Base-by-base conservation (phyloP, 2,329 filamentous ascomycete species). In the Neofusicoccum umdonicola region DNA sequence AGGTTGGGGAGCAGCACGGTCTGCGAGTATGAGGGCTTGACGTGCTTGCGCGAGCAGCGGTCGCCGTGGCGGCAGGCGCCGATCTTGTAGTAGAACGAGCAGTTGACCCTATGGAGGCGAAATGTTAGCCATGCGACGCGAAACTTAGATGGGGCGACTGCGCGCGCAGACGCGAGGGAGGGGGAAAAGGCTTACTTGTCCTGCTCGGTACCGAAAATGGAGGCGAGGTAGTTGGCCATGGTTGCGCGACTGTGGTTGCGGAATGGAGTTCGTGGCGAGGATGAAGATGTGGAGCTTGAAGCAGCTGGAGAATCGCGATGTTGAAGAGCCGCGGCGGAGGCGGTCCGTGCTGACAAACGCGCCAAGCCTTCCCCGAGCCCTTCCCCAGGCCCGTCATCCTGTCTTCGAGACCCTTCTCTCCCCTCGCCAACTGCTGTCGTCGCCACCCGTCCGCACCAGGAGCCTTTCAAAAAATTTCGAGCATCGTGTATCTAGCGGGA, bases 31-130 rank as follows among this genome's bases (percentile, higher is more conserved):
- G 93, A 97, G 0, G 95, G 95, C 83, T 99, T 99, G 84, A 99
- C 95, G 81, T 99, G 95, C 81, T 99, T 99, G 73, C 95, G 90
- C 67, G 91, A 96, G 86, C 95, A 99, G 75, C 95, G 92, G 82
- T 99, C 95, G 77, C 95, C 95, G 85, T 99, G 95, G 68, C 95
- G 90, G 84, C 95, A 99, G 63, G 95, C 95, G 78, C 95, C 95
- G 80, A 99, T 99, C 84, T 99, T 99, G 90, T 97, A 93, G 88
- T 99, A 99, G 87, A 99, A 99, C 65, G 91, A 95, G 87, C 95
- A 97, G 87, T 98, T 97, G 84, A 97, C 93, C 73, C 72, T 62
- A 47, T 39, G 57, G 41, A 51, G 39, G 15, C 6, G 34, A 47
- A 47, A 13, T 45, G 68, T 70, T 67, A 68, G 69, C 52, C 17